Evolutionary conservation across 306 rosid species (phyloP).

Genomic region (peach (Prunus persica)): Prunus_persica_NCBIv2 NC_034009.1:6666501-6667000

Average conservation of each 20-base stretch:
- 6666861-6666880: slow-evolving; percentile 2
- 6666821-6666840: background rate
- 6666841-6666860: background rate
- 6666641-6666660: background rate
- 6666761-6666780: slow-evolving; percentile 44
- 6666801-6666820: background rate
- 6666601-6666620: too few relatives aligned
- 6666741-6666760: background rate
- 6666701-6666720: background rate
- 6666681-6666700: too few relatives aligned
- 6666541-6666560: slow-evolving; percentile 21
- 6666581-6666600: background rate
- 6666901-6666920: background rate
- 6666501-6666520: slow-evolving; percentile 44
- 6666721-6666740: slow-evolving; percentile 13
- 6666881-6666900: background rate
- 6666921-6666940: background rate
- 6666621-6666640: background rate
- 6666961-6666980: too few relatives aligned
- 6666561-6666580: slow-evolving; percentile 8
- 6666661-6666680: too few relatives aligned
- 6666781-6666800: background rate
- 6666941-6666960: background rate
- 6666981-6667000: too few relatives aligned
- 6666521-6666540: slow-evolving; percentile 35